A percentile compares a stretch with the other conserved stretches of the same genome.
phyloP scores from a whole-genome alignment of 495 filamentous ascomycete genomes.

The Cercophora samala region DNA sequence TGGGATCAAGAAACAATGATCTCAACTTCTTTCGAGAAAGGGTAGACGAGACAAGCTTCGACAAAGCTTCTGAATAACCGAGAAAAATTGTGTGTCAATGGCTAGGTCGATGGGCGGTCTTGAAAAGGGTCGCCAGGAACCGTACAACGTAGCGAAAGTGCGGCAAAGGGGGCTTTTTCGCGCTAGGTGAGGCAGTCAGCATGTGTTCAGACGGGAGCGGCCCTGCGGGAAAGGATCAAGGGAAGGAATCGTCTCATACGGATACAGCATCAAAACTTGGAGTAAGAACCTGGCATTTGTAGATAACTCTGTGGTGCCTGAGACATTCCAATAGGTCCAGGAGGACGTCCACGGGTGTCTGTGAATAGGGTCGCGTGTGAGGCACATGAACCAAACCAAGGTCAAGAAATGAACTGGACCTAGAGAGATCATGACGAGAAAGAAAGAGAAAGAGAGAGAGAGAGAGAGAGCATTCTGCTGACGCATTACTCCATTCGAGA shows the following conservation, averaged over 20 bases:
- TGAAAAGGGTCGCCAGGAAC: slow-evolving; percentile 5
- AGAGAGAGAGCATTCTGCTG: too few relatives aligned
- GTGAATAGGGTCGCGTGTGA: too few relatives aligned
- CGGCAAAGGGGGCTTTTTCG: slow-evolving; percentile 1
- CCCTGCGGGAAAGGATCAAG: neutral
- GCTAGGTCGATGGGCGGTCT: neutral
- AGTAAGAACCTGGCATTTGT: neutral
- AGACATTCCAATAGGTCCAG: neutral
- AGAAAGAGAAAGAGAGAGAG: too few relatives aligned
- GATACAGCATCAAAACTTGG: neutral
- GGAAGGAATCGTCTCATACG: neutral
- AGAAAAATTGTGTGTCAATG: neutral
- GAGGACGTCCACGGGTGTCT: too few relatives aligned
- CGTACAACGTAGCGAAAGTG: slow-evolving; percentile 3
- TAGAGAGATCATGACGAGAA: too few relatives aligned
- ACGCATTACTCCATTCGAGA: too few relatives aligned
- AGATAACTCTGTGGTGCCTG: neutral
- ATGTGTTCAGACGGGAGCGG: neutral
- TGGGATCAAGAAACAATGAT: neutral
- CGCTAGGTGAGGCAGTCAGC: neutral
- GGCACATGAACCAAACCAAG: too few relatives aligned
- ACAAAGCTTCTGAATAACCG: neutral
- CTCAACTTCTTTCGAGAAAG: neutral
- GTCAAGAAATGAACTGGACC: too few relatives aligned
- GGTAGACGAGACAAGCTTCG: neutral